phyloP scores from a whole-genome alignment of 1,284 basidiomycete species.

The Cryptococcus amylolentus region DNA sequence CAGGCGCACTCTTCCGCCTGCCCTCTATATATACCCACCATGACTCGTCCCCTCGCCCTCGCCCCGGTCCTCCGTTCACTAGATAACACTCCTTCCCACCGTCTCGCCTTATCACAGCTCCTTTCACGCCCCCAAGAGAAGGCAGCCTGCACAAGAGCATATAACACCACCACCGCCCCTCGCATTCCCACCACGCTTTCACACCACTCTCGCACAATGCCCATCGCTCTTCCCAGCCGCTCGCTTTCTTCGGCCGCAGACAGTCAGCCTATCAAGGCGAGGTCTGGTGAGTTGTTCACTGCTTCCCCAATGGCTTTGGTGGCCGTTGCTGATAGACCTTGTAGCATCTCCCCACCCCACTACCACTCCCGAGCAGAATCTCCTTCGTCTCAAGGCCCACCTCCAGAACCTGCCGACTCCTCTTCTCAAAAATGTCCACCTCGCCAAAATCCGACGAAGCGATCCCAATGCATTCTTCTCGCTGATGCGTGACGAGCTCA shows the following conservation, averaged over 20 bases:
- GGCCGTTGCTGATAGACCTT: neutral
- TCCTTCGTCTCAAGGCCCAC: slow-evolving; percentile 40
- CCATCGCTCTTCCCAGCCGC: neutral
- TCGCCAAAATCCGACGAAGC: slow-evolving; percentile 35
- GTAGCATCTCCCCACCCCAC: slow-evolving; percentile 15
- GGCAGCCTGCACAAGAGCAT: neutral
- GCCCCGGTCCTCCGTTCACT: too few relatives aligned
- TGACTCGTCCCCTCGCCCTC: neutral
- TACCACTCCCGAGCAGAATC: slow-evolving; percentile 30
- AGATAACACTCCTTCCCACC: neutral
- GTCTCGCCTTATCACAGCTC: neutral
- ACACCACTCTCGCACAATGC: neutral
- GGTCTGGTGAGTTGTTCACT: slow-evolving; percentile 5
- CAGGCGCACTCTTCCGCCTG: neutral
- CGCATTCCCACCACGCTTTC: neutral
- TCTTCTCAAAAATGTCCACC: slow-evolving; percentile 44
- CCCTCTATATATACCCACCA: neutral
- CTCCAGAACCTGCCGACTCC: slow-evolving; percentile 36
- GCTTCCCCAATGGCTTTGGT: neutral
- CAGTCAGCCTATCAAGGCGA: neutral
- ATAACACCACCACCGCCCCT: neutral
- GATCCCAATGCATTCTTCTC: slow-evolving; percentile 45
- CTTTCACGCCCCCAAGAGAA: neutral
- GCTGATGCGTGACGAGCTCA: slow-evolving; percentile 39
- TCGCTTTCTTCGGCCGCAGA: neutral